Conservation (phyloP, 805 yeast species). For the Yarrowia deformans region DNA sequence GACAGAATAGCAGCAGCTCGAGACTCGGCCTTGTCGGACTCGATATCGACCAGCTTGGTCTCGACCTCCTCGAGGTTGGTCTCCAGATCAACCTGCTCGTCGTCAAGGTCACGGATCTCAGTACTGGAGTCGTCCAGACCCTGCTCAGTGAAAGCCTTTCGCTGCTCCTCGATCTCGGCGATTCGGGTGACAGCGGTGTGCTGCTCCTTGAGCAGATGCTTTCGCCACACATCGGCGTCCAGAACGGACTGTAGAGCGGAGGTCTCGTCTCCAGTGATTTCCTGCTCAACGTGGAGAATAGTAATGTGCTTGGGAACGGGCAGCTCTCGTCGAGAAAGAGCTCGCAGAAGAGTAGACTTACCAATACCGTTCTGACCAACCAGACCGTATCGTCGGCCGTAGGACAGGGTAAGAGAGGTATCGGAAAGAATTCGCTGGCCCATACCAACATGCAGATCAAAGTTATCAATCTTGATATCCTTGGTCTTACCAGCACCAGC, state of each 20-base stretch:
- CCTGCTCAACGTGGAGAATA: slow-evolving; percentile 97
- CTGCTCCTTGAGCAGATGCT: slow-evolving; percentile 82
- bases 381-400: slow-evolving; percentile 94
- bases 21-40: slow-evolving; percentile 96
- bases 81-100: slow-evolving; percentile 88
- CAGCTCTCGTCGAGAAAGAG: slow-evolving; percentile 91
- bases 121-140: slow-evolving; percentile 46
- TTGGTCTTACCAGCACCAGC: slow-evolving; percentile 79
- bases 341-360: slow-evolving; percentile 91
- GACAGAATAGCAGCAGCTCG: slow-evolving; percentile 92
- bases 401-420: slow-evolving; percentile 83
- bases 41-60: slow-evolving; percentile 89
- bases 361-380: slow-evolving; percentile 99
- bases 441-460: slow-evolving; percentile 94
- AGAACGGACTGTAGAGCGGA: slow-evolving; percentile 92
- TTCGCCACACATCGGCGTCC: slow-evolving; percentile 99
- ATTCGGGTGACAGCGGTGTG: slow-evolving; percentile 66
- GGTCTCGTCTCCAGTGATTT: slow-evolving; percentile 90
- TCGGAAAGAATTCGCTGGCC: slow-evolving; percentile 92
- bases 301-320: slow-evolving; percentile 95
- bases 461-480: slow-evolving; percentile 90
- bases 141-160: slow-evolving; percentile 47
- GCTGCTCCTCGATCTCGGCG: slow-evolving; percentile 72
- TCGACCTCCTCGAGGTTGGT: slow-evolving; percentile 77
- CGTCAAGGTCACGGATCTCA: slow-evolving; percentile 79